Base-by-base conservation (phyloP, 2,329 filamentous ascomycete genomes). In the Alternaria arbusti region DNA sequence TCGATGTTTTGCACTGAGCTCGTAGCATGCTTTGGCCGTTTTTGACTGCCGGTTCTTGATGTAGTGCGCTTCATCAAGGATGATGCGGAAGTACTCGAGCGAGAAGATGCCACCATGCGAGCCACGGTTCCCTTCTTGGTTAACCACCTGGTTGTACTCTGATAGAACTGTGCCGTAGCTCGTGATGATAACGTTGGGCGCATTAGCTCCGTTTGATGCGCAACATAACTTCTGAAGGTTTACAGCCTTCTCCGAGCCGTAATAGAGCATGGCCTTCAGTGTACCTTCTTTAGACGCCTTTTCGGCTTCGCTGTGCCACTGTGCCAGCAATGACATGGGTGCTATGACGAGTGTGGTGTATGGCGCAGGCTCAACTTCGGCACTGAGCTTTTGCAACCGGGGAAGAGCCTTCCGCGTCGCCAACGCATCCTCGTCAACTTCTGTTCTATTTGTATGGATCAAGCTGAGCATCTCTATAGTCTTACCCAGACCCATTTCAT, bases 401-500 rank as follows among this genome's bases (percentile, higher is more conserved):
- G 89, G 86, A 6, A 96, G 83, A 47, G 85, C 83, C 66, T 88
- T 89, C 22, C 91, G 84, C 5, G 85, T 86, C 5, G 75, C 67
- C 8, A 70, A 63, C 22, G 68, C 54, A 9, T 78, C 69, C 12
- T 75, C 67, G 17, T 73, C 70, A 15, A 84, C 75, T 22, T 90
- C 85, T 4, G 89, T 90, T 65, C 87, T 89, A 77, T 98, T 92
- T 0, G 92, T 88, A 77, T 99, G 96, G 6, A 99, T 87, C 54
- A 99, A 83, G 80, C 93, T 96, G 65, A 99, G 88, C 94, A 99
- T 98, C 76, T 99, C 95, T 57, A 99, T 98, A 0, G 96, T 99
- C 83, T 99, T 99, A 32, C 96, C 96, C 2, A 99, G 84, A 50
- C 96, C 96, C 96, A 99, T 99, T 80, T 98, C 92, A 74, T 99